Evolutionary conservation across 1,284 basidiomycete species (phyloP).

Genomic region (Trametes hirsuta): DNA sequence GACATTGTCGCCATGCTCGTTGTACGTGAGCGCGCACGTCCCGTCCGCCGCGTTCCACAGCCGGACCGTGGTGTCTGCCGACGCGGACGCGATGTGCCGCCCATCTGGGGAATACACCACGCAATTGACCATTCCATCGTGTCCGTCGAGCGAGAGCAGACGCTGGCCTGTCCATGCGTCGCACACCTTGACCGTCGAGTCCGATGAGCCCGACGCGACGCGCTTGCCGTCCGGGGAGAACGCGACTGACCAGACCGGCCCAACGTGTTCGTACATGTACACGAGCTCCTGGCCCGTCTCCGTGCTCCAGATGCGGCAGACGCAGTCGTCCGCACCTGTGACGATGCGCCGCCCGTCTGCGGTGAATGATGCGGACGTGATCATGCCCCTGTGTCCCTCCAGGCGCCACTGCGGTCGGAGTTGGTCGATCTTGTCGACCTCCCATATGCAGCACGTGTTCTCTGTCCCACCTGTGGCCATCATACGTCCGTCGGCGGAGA

Average conservation of each 20-base stretch:
- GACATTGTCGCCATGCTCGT: slow-evolving; percentile 23
- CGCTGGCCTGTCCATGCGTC: slow-evolving; percentile 24
- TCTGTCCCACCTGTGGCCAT: slow-evolving; percentile 27
- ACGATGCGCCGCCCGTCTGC: slow-evolving; percentile 28
- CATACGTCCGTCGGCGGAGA: slow-evolving; percentile 23
- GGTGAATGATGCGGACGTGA: slow-evolving; percentile 28
- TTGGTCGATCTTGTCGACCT: slow-evolving; percentile 6
- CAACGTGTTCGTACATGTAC: slow-evolving; percentile 18
- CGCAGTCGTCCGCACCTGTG: slow-evolving; percentile 30
- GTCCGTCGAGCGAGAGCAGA: slow-evolving; percentile 18
- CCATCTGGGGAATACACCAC: slow-evolving; percentile 30
- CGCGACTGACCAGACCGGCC: slow-evolving; percentile 18
- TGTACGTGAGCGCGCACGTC: slow-evolving; percentile 1
- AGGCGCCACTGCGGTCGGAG: slow-evolving; percentile 5
- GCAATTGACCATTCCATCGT: slow-evolving; percentile 19
- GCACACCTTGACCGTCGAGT: slow-evolving; percentile 19
- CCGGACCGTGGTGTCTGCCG: slow-evolving; percentile 27
- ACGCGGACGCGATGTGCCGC: slow-evolving; percentile 24
- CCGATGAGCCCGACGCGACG: slow-evolving; percentile 20
- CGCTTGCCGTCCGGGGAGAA: slow-evolving; percentile 20
- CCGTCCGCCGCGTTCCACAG: slow-evolving; percentile 27
- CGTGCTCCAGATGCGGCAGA: slow-evolving; percentile 22
- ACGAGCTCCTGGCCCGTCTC: slow-evolving; percentile 20
- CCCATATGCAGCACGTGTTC: slow-evolving; percentile 24
- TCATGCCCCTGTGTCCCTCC: slow-evolving; percentile 20